Percentiles rank a stretch among this genome's conserved stretches.
These are phyloP conservation scores for Sophora flavescens DNA, from an alignment of 306 rosid species.

Conservation along the genomic window DNA sequence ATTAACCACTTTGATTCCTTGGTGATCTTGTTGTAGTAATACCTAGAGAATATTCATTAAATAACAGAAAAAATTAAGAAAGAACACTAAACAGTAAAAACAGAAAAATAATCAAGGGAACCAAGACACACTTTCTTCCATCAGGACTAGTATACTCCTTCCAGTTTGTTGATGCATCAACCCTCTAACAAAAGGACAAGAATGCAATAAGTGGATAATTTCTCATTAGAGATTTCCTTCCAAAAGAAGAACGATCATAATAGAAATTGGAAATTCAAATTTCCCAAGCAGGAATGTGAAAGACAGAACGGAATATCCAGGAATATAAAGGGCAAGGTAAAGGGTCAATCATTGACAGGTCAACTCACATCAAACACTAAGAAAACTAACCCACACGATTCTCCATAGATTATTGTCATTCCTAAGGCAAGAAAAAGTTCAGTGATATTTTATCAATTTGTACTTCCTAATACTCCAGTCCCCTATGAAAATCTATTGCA, in stretches of 20 bases:
- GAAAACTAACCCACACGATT: conserved; percentile 27
- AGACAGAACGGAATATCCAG: conserved; percentile 43
- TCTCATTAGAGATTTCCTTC: conserved; percentile 41
- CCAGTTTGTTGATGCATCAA: conserved; percentile 95
- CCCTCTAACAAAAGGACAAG: conserved; percentile 72
- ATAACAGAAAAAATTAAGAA: conserved; percentile 35
- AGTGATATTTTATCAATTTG: conserved; percentile 16
- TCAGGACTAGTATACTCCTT: conserved; percentile 90
- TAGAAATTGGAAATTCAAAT: conserved; percentile 33
- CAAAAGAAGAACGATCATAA: conserved; percentile 30
- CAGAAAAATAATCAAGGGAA: conserved; percentile 24
- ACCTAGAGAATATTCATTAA: conserved; percentile 65
- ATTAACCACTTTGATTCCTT: conserved; percentile 91
- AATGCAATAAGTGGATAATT: conserved; percentile 48
- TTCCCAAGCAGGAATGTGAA: conserved; percentile 31
- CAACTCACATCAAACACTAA: conserved; percentile 38
- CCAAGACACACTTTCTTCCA: conserved; percentile 79
- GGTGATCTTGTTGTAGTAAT: conserved; percentile 81
- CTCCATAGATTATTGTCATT: conserved; percentile 29
- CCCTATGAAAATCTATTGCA: conserved; percentile 17
- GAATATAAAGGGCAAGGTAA: conserved; percentile 40
- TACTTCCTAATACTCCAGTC: conserved; percentile 32
- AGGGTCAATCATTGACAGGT: conserved; percentile 32
- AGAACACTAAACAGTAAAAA: conserved; percentile 30
- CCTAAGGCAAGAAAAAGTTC: conserved; percentile 22